phyloP scores from a whole-genome alignment of 805 yeast genomes.

The Lachancea quebecensis region DNA sequence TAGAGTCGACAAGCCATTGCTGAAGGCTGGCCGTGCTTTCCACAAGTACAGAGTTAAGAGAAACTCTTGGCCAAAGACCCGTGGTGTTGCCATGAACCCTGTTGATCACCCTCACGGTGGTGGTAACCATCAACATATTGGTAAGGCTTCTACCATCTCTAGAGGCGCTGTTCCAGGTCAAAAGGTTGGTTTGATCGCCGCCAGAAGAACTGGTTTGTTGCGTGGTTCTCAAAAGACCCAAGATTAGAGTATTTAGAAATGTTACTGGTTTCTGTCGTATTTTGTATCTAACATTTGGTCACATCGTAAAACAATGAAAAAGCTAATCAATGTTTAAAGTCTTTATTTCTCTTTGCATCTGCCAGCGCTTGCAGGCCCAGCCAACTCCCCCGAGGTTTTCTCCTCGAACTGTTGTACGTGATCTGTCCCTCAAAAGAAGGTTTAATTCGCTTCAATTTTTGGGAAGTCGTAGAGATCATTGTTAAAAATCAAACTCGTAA shows the following conservation, averaged over 20 bases:
- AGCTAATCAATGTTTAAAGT: slow-evolving; percentile 1
- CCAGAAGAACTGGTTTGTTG: slow-evolving; percentile 99
- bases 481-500: too few species aligned
- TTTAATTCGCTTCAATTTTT: too few species aligned
- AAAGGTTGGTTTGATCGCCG: slow-evolving; percentile 99
- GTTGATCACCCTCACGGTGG: slow-evolving; percentile 99
- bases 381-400: too few species aligned
- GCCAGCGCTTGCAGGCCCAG: too few species aligned
- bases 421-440: too few species aligned
- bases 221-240: slow-evolving; percentile 97
- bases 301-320: background rate
- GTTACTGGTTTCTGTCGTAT: slow-evolving; percentile 16
- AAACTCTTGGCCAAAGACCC: slow-evolving; percentile 99
- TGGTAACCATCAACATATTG: slow-evolving; percentile 99
- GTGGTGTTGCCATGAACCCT: slow-evolving; percentile 99
- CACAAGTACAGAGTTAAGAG: slow-evolving; percentile 99
- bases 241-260: slow-evolving; percentile 43
- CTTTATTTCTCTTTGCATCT: too few species aligned
- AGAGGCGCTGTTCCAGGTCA: slow-evolving; percentile 99
- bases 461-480: too few species aligned
- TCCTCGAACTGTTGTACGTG: too few species aligned
- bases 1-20: slow-evolving; percentile 98
- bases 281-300: slow-evolving; percentile 9
- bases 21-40: slow-evolving; percentile 99
- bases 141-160: slow-evolving; percentile 98